Conservation (phyloP, 2,329 filamentous ascomycete species). For the Hypoxylon sp. region DNA sequence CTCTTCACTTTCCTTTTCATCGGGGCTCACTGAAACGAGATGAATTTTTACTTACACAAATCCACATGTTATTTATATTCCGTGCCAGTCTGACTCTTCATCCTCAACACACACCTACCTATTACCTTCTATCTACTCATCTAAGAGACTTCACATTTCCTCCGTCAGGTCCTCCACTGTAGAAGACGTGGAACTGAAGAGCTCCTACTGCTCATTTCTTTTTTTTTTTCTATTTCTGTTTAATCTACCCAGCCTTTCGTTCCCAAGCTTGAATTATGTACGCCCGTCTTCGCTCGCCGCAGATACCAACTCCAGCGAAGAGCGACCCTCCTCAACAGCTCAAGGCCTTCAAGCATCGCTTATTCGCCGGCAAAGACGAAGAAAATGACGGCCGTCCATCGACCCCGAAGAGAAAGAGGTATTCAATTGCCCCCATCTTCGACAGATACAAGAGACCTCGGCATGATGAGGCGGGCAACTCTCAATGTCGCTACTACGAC, state of each 20-base stretch:
- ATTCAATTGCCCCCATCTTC: slow-evolving; percentile 34
- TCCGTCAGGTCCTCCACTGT: neutral
- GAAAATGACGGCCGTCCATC: slow-evolving; percentile 23
- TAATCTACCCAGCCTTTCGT: neutral
- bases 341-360: slow-evolving; percentile 27
- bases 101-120: too few species aligned
- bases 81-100: too few species aligned
- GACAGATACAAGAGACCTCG: slow-evolving; percentile 27
- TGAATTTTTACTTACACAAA: too few species aligned
- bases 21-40: too few species aligned
- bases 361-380: slow-evolving; percentile 12
- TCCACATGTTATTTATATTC: too few species aligned
- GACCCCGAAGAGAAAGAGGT: slow-evolving; percentile 27
- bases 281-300: slow-evolving; percentile 17
- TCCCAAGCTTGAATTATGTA: slow-evolving; percentile 10
- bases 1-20: too few species aligned
- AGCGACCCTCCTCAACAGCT: slow-evolving; percentile 14
- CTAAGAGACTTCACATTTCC: too few species aligned
- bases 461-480: slow-evolving; percentile 14
- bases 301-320: slow-evolving; percentile 8
- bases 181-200: neutral
- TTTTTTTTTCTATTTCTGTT: neutral
- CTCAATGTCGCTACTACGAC: slow-evolving; percentile 7
- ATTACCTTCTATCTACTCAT: too few species aligned
- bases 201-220: neutral